These are phyloP conservation scores for Skeletonema potamos DNA, from an alignment of 108 stramenopile species.

Conservation along the genomic window DNA sequence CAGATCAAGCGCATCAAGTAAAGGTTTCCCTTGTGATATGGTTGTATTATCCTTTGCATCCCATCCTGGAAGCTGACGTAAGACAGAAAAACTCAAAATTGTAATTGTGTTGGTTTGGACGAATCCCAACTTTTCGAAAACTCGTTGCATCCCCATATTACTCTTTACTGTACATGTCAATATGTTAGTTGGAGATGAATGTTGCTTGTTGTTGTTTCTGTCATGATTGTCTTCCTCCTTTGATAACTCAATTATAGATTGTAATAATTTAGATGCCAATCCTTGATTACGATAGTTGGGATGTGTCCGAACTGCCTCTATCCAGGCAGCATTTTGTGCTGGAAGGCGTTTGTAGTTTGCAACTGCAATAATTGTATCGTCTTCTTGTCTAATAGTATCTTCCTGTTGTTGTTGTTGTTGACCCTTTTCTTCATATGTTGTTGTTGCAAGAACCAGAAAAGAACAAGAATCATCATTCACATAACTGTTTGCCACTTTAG, in stretches of 20 bases:
- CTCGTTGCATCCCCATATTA: conserved; percentile 37
- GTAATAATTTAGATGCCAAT: conserved; percentile 29
- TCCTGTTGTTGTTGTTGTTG: neutral
- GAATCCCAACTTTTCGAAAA: conserved; percentile 36
- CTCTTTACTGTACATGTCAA: conserved; percentile 46
- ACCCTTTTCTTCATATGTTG: neutral
- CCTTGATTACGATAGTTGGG: conserved; percentile 36
- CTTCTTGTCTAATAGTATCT: conserved; percentile 22
- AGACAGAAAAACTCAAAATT: conserved; percentile 9
- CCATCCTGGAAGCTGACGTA: conserved; percentile 41
- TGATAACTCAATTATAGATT: conserved; percentile 7
- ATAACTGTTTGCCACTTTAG: conserved; percentile 33
- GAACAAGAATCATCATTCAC: conserved; percentile 35
- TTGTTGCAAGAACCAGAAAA: conserved; percentile 22
- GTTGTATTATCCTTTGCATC: conserved; percentile 4
- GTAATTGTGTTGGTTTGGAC: conserved; percentile 17
- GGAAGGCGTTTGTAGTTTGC: conserved; percentile 42
- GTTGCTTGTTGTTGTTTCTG: neutral
- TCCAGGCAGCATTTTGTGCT: conserved; percentile 38
- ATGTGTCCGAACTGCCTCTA: conserved; percentile 48
- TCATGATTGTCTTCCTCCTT: conserved; percentile 27
- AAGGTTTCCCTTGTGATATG: conserved; percentile 6
- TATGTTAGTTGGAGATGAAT: conserved; percentile 14
- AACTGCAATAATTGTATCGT: conserved; percentile 29
- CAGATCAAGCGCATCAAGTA: conserved; percentile 29